Conservation (phyloP, 371 early-diverging fungal genomes). For the Nematocida parisii region DNA sequence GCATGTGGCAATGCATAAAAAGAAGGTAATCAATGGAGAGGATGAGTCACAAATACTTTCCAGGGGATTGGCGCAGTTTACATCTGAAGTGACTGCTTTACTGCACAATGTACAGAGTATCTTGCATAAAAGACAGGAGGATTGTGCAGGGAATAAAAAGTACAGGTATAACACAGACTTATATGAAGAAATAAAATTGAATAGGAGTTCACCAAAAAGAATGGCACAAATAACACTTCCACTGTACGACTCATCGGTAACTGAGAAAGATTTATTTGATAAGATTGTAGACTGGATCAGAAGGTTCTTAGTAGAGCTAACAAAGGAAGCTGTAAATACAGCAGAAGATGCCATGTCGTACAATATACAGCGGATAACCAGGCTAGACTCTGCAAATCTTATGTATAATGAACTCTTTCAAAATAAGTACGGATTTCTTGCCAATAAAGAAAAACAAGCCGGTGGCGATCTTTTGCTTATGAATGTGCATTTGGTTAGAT, state of each 20-base stretch:
- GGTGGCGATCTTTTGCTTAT: not conserved
- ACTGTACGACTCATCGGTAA: not conserved
- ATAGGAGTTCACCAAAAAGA: not conserved
- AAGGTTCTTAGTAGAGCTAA: constrained; percentile 23
- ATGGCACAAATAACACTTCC: not conserved
- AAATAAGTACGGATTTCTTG: constrained; percentile 6
- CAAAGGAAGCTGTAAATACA: not conserved
- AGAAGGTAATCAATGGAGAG: not conserved
- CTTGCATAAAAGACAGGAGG: not conserved
- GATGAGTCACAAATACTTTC: constrained; percentile 31
- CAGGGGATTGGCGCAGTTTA: not conserved
- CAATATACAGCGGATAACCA: constrained; percentile 7
- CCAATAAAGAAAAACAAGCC: not conserved
- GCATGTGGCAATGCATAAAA: not conserved
- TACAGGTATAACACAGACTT: constrained; percentile 17
- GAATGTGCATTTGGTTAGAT: constrained; percentile 24
- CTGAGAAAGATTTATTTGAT: constrained; percentile 8
- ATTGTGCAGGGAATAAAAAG: not conserved
- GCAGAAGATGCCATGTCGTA: constrained; percentile 6
- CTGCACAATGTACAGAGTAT: constrained; percentile 9
- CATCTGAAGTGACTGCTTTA: not conserved
- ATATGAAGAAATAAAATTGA: constrained; percentile 19
- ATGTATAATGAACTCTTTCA: constrained; percentile 28
- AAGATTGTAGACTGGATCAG: constrained; percentile 11
- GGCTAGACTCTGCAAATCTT: constrained; percentile 1